A percentile compares a stretch with the other conserved stretches of the same genome.
Conservation (phyloP, 2,329 filamentous ascomycete genomes). For the Aspergillus tubingensis region DNA sequence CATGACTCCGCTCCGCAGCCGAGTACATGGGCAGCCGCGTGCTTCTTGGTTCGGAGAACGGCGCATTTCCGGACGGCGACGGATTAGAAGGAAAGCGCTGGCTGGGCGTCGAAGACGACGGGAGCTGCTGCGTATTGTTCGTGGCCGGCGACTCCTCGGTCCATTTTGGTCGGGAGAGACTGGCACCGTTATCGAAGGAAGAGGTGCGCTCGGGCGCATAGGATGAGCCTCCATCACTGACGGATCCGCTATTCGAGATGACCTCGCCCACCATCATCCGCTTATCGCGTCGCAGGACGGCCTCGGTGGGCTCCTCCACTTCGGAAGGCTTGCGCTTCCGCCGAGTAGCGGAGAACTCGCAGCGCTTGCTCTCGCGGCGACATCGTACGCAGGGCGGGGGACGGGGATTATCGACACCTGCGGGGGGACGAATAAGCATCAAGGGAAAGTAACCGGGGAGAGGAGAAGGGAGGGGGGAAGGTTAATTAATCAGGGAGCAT, state of each 20-base stretch:
- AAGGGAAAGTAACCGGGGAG: conserved; percentile 7
- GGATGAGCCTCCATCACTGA: conserved; percentile 26
- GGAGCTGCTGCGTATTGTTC: not conserved
- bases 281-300: conserved; percentile 46
- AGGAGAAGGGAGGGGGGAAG: not conserved
- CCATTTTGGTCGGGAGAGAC: conserved; percentile 21
- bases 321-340: conserved; percentile 79
- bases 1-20: conserved; percentile 25
- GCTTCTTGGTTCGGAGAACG: conserved; percentile 31
- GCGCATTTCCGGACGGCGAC: conserved; percentile 23
- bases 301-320: conserved; percentile 45
- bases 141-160: not conserved
- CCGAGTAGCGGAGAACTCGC: conserved; percentile 92
- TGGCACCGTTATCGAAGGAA: conserved; percentile 26
- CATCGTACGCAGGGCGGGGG: conserved; percentile 94
- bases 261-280: conserved; percentile 57
- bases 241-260: conserved; percentile 26
- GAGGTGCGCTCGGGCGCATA: conserved; percentile 30
- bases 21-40: conserved; percentile 30
- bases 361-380: conserved; percentile 91
- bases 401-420: conserved; percentile 82
- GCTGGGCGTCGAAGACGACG: conserved; percentile 7
- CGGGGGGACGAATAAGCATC: conserved; percentile 16
- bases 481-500: not conserved
- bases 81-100: not conserved